A percentile compares a stretch with the other conserved stretches of the same genome.
phyloP scores from a whole-genome alignment of 108 stramenopile species.

The Thalassiosira profunda region DNA sequence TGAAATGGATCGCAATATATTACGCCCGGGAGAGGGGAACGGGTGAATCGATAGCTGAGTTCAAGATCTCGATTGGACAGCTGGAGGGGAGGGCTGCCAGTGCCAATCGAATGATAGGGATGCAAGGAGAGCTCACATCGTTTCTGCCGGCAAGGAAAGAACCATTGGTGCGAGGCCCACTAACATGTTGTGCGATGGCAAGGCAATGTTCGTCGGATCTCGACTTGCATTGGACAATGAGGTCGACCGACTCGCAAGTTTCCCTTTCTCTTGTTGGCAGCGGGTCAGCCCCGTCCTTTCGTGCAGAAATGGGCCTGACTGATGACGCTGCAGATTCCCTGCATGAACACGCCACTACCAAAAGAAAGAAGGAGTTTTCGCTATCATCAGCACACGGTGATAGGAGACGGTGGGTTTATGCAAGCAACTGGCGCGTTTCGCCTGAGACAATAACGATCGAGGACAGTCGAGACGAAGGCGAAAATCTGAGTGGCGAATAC shows the following conservation, averaged over 20 bases:
- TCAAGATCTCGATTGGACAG: constrained; percentile 60
- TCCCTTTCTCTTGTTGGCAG: constrained; percentile 28
- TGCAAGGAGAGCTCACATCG: constrained; percentile 51
- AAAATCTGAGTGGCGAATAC: constrained; percentile 42
- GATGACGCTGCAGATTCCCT: constrained; percentile 40
- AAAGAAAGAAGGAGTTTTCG: constrained; percentile 27
- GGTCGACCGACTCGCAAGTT: neutral
- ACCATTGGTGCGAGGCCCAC: constrained; percentile 34
- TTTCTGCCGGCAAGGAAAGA: constrained; percentile 52
- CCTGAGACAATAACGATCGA: constrained; percentile 48
- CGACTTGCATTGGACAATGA: constrained; percentile 5
- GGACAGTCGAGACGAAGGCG: neutral
- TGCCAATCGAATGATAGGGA: constrained; percentile 22
- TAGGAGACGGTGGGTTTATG: constrained; percentile 60
- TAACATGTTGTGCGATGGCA: constrained; percentile 32
- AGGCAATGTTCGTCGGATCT: constrained; percentile 10
- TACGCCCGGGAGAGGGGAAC: constrained; percentile 52
- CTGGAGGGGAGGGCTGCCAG: constrained; percentile 20
- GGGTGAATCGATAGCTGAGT: constrained; percentile 58
- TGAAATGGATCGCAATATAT: constrained; percentile 59
- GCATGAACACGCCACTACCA: neutral
- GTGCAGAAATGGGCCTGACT: constrained; percentile 48
- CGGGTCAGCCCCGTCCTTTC: constrained; percentile 32
- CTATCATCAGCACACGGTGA: constrained; percentile 31
- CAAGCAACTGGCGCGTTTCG: constrained; percentile 71